phyloP scores from a whole-genome alignment of 305 asterid species.

The Ajuga reptans region DNA sequence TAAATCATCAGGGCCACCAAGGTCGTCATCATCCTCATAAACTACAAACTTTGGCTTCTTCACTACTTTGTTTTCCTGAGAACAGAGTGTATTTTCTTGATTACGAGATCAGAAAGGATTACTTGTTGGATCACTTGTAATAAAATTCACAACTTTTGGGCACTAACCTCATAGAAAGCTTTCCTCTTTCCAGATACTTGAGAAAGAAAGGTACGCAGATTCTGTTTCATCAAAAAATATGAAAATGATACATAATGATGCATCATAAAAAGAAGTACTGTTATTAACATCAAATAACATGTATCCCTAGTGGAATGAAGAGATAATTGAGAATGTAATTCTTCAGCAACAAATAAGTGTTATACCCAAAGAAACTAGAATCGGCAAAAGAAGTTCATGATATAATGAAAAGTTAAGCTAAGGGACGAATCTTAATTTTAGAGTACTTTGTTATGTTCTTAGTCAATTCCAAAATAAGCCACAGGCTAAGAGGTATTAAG shows the following conservation, averaged over 20 bases:
- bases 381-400: neutral
- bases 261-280: neutral
- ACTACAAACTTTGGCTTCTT: slow-evolving; percentile 33
- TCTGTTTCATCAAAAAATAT: slow-evolving; percentile 32
- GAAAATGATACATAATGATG: neutral
- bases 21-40: slow-evolving; percentile 24
- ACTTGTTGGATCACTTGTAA: neutral
- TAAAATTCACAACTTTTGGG: neutral
- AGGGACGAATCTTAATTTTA: neutral
- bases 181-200: slow-evolving; percentile 34
- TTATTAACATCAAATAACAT: neutral
- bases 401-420: neutral
- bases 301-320: neutral
- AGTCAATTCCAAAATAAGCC: neutral
- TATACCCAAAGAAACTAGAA: neutral
- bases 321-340: neutral
- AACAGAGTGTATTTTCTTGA: slow-evolving; percentile 17
- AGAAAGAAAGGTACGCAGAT: slow-evolving; percentile 35
- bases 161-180: slow-evolving; percentile 40
- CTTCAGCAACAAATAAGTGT: slow-evolving; percentile 8
- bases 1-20: slow-evolving; percentile 21
- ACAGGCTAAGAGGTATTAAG: neutral
- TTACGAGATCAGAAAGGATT: neutral
- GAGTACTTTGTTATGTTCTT: slow-evolving; percentile 3
- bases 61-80: slow-evolving; percentile 31